Conservation (phyloP, 2,329 filamentous ascomycete species). For the Polytolypa hystricis region DNA sequence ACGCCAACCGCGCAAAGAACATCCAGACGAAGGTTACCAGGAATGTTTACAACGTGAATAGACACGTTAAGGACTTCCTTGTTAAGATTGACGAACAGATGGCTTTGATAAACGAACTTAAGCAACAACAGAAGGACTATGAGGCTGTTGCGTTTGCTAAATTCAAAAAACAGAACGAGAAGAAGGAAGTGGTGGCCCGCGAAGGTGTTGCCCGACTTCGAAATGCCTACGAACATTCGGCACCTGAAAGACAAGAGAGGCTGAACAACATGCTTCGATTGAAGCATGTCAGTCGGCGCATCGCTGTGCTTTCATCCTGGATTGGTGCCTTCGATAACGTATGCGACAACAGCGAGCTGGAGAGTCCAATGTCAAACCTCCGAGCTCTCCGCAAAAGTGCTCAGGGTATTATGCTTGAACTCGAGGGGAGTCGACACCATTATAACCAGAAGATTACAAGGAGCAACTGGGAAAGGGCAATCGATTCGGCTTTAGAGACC, state of each 20-base stretch:
- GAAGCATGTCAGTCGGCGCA: conserved; percentile 71
- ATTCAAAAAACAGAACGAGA: conserved; percentile 82
- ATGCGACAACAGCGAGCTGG: conserved; percentile 59
- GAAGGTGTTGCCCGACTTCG: conserved; percentile 75
- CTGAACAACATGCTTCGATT: conserved; percentile 70
- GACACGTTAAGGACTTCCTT: conserved; percentile 96
- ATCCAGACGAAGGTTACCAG: conserved; percentile 99
- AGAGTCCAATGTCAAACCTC: conserved; percentile 55
- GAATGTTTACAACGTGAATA: conserved; percentile 97
- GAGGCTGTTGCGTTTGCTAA: conserved; percentile 75
- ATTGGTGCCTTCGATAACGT: conserved; percentile 81
- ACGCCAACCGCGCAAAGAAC: conserved; percentile 96
- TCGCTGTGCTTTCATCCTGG: conserved; percentile 80
- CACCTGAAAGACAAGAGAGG: conserved; percentile 66
- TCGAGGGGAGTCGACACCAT: conserved; percentile 83
- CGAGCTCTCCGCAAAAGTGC: conserved; percentile 75
- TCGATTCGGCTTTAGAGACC: conserved; percentile 81
- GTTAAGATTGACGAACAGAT: conserved; percentile 99
- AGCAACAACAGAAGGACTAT: conserved; percentile 81
- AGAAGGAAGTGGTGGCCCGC: conserved; percentile 61
- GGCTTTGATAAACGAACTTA: conserved; percentile 89
- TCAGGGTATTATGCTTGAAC: conserved; percentile 73
- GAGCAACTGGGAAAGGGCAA: conserved; percentile 72
- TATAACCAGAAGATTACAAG: conserved; percentile 74
- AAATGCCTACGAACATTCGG: conserved; percentile 70